Percentiles rank a stretch among this genome's conserved stretches.
These are phyloP conservation scores for Amoebophrya sp. DNA, from an alignment of 169 alveolate genomes.

Conservation along the genomic window DNA sequence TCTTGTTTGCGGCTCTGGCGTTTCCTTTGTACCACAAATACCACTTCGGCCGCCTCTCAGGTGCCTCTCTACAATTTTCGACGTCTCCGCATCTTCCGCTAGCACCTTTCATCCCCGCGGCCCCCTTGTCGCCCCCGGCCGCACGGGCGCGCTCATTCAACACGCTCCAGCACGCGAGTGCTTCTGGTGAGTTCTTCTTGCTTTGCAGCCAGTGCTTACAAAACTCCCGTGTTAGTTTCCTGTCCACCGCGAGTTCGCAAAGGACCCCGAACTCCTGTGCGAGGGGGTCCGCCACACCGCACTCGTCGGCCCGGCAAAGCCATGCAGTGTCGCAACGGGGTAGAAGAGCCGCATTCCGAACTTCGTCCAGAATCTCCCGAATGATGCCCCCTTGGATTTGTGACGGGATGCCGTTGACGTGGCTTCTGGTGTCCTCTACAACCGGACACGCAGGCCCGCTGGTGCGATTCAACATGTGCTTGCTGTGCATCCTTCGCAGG, in stretches of 20 bases:
- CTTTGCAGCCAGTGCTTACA: not conserved
- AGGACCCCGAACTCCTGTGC: not conserved
- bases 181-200: not conserved
- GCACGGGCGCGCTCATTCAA: too few species aligned
- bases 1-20: too few species aligned
- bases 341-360: not conserved
- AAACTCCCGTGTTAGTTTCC: not conserved
- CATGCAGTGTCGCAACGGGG: not conserved
- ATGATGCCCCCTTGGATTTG: too few species aligned
- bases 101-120: too few species aligned
- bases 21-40: not conserved
- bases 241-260: not conserved
- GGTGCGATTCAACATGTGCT: not conserved
- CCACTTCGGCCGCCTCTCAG: not conserved
- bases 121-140: too few species aligned
- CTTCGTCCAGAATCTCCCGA: not conserved
- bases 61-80: too few species aligned
- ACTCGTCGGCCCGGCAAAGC: not conserved
- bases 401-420: too few species aligned
- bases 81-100: too few species aligned
- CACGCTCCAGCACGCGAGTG: not conserved
- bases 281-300: not conserved
- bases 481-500: not conserved
- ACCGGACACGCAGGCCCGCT: not conserved
- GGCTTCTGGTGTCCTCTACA: not conserved